Evolutionary conservation across 306 rosid genomes (phyloP), one percentile per base, ranked within the genome.

Genomic region (Fragaria iinumae): DNA sequence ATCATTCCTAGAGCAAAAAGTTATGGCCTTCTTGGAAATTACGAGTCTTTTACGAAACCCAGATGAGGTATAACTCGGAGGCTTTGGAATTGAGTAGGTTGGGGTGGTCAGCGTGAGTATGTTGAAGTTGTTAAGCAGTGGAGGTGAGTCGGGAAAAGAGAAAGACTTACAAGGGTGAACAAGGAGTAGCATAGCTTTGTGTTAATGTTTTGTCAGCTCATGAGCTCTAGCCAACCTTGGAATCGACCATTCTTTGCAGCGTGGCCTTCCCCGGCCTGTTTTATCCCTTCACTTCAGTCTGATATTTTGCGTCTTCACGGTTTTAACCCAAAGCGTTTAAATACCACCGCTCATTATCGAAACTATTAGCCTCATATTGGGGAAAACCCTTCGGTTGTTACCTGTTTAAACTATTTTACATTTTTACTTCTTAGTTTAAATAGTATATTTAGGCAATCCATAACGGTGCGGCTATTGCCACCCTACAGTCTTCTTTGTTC

Each of bases 1-100:
- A 3, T 81, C 86, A 83, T 80, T 87, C 66, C 69, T 86, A 52
- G 94, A 86, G 88, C 92, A 87, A 86, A 84, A 86, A 6, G 81
- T 44, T 48, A 84, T 79, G 59, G 76, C 89, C 82, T 84, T 88
- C 82, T 76, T 82, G 49, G 85, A 52, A 73, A 81, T 69, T 10
- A 78, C 7, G 43, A 41, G 78, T 59, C 64, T 71, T 65, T 66
- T 29, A 50, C 29, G 20, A 69, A 85, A 83, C 78, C 67, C 63
- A 81, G 80, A 85, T 39, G 76, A 77, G 8, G 55, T 59, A 29
- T 47, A 81, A 9, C 68, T 84, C 2, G 64, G 72, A 56, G 76
- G 63, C 47, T 74, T 81, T 3, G 65, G 34, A 76, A 49, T 53
- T 48, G 81, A 39, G 75, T 72, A 45, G 45, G 69, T 78, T 2